A percentile compares a stretch with the other conserved stretches of the same genome.
These are phyloP conservation scores for Tetracladium maxilliforme DNA, from an alignment of 2,329 filamentous ascomycete species.

Conservation along the genomic window DNA sequence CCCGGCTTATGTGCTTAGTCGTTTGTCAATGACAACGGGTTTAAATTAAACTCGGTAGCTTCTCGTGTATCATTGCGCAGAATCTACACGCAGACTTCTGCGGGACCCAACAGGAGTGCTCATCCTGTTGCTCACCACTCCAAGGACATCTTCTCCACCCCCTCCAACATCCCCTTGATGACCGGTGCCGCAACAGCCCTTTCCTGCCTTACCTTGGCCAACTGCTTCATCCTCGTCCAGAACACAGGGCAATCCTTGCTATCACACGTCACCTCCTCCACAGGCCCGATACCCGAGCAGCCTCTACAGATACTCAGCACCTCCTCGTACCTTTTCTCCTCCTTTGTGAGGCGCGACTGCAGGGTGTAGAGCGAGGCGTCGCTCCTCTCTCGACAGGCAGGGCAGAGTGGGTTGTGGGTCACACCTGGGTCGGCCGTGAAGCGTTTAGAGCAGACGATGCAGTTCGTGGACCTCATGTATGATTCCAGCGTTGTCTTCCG, in stretches of 20 bases:
- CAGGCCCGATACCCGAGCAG: slow-evolving; percentile 59
- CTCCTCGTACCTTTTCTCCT: slow-evolving; percentile 49
- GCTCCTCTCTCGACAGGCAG: slow-evolving; percentile 34
- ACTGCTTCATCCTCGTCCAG: slow-evolving; percentile 58
- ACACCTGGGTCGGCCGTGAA: slow-evolving; percentile 25
- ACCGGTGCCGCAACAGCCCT: slow-evolving; percentile 21
- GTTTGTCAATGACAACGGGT: no score
- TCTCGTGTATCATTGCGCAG: no score
- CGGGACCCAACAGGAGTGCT: no score
- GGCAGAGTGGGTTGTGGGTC: slow-evolving; percentile 36
- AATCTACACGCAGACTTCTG: no score
- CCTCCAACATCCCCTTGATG: slow-evolving; percentile 19
- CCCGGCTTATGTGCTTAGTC: no score
- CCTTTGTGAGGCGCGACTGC: slow-evolving; percentile 41
- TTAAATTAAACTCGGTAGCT: no score
- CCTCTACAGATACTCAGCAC: slow-evolving; percentile 62
- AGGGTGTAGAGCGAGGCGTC: slow-evolving; percentile 50
- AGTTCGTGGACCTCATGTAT: slow-evolving; percentile 76
- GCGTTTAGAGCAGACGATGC: slow-evolving; percentile 62
- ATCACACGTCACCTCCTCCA: slow-evolving; percentile 74
- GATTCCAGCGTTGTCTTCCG: slow-evolving; percentile 65
- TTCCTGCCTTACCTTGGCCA: slow-evolving; percentile 24
- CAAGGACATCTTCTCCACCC: slow-evolving; percentile 8
- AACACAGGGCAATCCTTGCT: slow-evolving; percentile 89
- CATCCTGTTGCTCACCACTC: slow-evolving; percentile 16